A percentile compares a stretch with the other conserved stretches of the same genome.
These are phyloP conservation scores for Gastroboletus turbinatus DNA, from an alignment of 1,284 basidiomycete genomes.

Conservation along the genomic window DNA sequence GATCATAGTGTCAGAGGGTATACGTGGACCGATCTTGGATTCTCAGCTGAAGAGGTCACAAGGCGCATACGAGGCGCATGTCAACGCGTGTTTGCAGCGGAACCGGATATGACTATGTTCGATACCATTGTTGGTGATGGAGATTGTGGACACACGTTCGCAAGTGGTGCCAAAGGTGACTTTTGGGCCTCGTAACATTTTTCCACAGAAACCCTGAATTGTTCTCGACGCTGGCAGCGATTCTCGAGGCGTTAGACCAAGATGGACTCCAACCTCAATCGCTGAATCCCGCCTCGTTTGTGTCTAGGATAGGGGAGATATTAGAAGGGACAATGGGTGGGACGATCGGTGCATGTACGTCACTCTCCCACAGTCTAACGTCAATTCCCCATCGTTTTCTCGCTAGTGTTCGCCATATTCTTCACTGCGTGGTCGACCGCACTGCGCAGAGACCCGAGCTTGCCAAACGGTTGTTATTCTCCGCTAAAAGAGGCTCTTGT, in stretches of 20 bases:
- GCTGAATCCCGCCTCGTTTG: constrained; percentile 7
- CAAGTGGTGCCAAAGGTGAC: constrained; percentile 28
- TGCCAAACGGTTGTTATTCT: not conserved
- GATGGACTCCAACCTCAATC: constrained; percentile 1
- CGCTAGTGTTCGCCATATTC: constrained; percentile 51
- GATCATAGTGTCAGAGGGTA: not conserved
- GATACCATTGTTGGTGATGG: constrained; percentile 42
- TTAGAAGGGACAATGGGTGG: constrained; percentile 16
- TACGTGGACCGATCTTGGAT: constrained; percentile 12
- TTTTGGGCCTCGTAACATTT: not conserved
- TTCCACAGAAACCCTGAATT: not conserved
- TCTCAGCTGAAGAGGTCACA: constrained; percentile 18
- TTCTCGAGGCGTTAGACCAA: constrained; percentile 8
- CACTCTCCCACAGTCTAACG: not conserved
- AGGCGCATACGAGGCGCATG: constrained; percentile 33
- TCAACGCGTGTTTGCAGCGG: constrained; percentile 34
- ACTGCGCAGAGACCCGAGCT: constrained; percentile 12
- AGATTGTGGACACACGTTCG: constrained; percentile 37
- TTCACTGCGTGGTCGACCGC: constrained; percentile 40
- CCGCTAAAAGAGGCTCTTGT: constrained; percentile 29
- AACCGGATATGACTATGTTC: constrained; percentile 41
- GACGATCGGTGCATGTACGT: constrained; percentile 20
- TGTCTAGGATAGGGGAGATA: constrained; percentile 11
- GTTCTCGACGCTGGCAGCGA: not conserved
- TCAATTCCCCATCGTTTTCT: not conserved